Conservation (phyloP, 2,329 filamentous ascomycete species). For the Domatiomyces catenatus region DNA sequence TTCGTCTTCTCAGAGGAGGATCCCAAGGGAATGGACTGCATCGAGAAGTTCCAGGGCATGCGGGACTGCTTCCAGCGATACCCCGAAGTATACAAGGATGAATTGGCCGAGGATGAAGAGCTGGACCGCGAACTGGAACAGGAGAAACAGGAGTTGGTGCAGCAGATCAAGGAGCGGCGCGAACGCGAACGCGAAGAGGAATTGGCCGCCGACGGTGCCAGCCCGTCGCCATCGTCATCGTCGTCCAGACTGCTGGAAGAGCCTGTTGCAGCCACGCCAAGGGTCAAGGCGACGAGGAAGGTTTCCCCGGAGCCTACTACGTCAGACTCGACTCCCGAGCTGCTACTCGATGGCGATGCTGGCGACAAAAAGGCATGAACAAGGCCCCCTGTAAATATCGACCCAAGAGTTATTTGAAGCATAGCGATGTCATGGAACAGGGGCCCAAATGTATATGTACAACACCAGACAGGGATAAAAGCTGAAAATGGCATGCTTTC, state of each 20-base stretch:
- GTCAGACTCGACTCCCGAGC: background rate
- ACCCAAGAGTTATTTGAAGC: background rate
- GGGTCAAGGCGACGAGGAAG: slow-evolving; percentile 1
- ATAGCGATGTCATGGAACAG: background rate
- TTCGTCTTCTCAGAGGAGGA: slow-evolving; percentile 93
- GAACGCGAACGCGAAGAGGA: slow-evolving; percentile 5
- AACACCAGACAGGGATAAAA: background rate
- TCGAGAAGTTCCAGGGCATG: slow-evolving; percentile 96
- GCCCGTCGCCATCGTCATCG: background rate
- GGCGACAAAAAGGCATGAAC: background rate
- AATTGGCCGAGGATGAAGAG: slow-evolving; percentile 64
- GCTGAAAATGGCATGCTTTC: background rate
- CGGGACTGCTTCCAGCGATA: slow-evolving; percentile 90
- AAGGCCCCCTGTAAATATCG: background rate
- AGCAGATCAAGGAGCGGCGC: slow-evolving; percentile 16
- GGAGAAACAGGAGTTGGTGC: slow-evolving; percentile 19
- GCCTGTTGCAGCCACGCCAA: slow-evolving; percentile 2
- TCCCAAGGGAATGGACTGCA: slow-evolving; percentile 94
- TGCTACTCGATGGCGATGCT: background rate
- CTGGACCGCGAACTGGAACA: slow-evolving; percentile 26
- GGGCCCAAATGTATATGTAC: background rate
- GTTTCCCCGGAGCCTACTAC: background rate
- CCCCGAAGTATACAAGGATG: slow-evolving; percentile 82
- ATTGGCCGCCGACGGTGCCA: background rate
- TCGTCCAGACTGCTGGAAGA: slow-evolving; percentile 12